Base-by-base conservation (phyloP, 768 basidiomycete species). In the Lactifluus subvellereus region DNA sequence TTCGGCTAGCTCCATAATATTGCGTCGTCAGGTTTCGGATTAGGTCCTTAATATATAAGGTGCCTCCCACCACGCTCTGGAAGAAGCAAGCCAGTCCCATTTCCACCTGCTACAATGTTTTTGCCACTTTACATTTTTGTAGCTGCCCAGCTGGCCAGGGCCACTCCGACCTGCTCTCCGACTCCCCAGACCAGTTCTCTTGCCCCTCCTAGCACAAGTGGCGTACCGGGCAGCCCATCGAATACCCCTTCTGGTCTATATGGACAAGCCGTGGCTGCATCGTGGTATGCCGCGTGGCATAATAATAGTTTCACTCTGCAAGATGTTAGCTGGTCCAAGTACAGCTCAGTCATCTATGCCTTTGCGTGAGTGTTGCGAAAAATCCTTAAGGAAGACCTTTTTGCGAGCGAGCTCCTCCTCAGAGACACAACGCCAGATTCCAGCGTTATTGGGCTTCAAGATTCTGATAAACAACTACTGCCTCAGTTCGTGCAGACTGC, bases 201-300 rank as follows among this genome's bases (percentile, higher is more conserved):
- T 16, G 14, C 2, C 22, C 6, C 42, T 14, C n/a, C 11, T 18
- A 35, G 22, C 42, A 11, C 33, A 13, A 14, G 14, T 9, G 20
- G 13, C 30, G 4, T 0, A 35, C 9, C 51, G 2, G 2, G 20
- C 1, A 6, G 32, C 22, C 4, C 6, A 22, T 3, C 51, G 20
- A 37, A 37, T 6, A 3, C 20, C 9, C 13, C 37, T 22, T 22
- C 10, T 16, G 16, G 13, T 2, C 38, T 11, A 11, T 13, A 40
- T 40, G 27, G 27, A 27, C 27, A 1, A 2, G 27, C 3, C 27
- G 42, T 43, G 42, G 14, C 42, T 43, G 42, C 42, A 43, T 16
- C 79, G 2, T 86, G 83, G 83, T 84, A 80, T 66, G 76, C 84
- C 18, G 78, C 77, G n/a, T 85, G 82, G 82, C 74, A 79, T 57